phyloP scores from a whole-genome alignment of 208 protist genomes.

The Crithidia mellificae region DNA sequence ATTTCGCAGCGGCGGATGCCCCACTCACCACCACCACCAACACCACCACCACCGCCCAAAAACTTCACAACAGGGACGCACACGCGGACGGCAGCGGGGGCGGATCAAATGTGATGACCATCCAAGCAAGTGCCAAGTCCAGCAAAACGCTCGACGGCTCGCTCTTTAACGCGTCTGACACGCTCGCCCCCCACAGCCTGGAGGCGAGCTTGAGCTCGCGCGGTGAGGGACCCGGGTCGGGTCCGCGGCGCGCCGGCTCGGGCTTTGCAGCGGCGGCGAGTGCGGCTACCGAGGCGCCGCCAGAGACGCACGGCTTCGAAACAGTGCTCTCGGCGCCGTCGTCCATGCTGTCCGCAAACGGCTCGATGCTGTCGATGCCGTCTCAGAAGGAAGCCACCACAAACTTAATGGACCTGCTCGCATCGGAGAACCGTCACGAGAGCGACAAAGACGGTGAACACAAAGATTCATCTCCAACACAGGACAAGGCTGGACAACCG shows the following conservation, averaged over 20 bases:
- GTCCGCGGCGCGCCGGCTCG: not conserved
- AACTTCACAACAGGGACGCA: no score
- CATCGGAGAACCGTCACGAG: not conserved
- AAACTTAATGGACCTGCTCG: not conserved
- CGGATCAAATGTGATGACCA: not conserved
- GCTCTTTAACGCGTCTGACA: not conserved
- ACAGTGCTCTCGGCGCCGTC: conserved; percentile 3
- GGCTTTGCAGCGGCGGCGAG: no score
- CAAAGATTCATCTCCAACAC: no score
- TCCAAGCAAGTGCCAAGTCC: not conserved
- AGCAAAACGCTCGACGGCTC: not conserved
- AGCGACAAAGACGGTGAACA: no score
- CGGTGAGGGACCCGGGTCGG: not conserved
- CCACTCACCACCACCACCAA: no score
- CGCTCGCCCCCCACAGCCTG: conserved; percentile 5
- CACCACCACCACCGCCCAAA: no score
- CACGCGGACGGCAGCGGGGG: no score
- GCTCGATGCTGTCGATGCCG: not conserved
- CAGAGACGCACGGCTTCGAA: conserved; percentile 13
- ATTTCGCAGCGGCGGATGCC: no score
- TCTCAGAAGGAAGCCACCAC: not conserved
- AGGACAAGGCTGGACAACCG: no score
- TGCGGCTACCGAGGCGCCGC: not conserved
- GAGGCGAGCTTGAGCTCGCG: conserved; percentile 9
- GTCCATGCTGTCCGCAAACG: conserved; percentile 8